Evolutionary conservation across 495 filamentous ascomycete genomes (phyloP), one percentile per base, ranked within the genome.

Genomic region (Aspergillus taichungensis): DNA sequence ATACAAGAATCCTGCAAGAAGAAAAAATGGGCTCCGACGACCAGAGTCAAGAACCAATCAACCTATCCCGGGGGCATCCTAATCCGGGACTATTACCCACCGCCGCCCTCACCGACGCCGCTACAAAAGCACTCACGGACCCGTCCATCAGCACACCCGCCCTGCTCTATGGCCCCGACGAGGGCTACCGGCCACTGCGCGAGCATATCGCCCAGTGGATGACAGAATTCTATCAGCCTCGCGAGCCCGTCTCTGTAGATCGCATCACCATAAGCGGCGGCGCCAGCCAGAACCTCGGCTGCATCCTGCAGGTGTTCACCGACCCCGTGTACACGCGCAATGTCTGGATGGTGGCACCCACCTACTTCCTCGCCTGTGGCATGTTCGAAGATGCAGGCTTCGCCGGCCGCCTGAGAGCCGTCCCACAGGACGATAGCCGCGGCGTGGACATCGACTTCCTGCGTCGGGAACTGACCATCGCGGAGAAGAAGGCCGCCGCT

Each of bases 331-430:
- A 82, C 54, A 95, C 89, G 11, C 70, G 76, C 34, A 77, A 73
- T 52, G 77, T 94, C 14, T 95, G 88, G 83, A 69, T 85, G 62
- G 79, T 87, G 0, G 78, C 81, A 34, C 90, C 90, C 29, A 82
- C 82, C 13, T 96, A 94, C 54, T 83, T 82, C 56, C 69, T 92
- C 8, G 87, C 82, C 0, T 83, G 80, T 56, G 73, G 79, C 6
- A 83, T 92, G 31, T 87, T 96, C 55, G 79, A 85, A 50, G 89
- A 94, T 65, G 70, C 76, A 0, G 83, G 79, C n/a, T 82, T 89
- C 48, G 60, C 62, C 5, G 74, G 75, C 6, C 72, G 75, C 28
- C 51, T 90, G 50, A 67, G 71, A 33, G 82, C 76, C 1, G 74
- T 91, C 13, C 76, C 77, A 3, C 87, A 92, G 64, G 84, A 88